Percentiles rank a stretch among this genome's conserved stretches.
These are phyloP conservation scores for Xylaria sp. DNA, from an alignment of 2,329 filamentous ascomycete species.

Conservation along the genomic window DNA sequence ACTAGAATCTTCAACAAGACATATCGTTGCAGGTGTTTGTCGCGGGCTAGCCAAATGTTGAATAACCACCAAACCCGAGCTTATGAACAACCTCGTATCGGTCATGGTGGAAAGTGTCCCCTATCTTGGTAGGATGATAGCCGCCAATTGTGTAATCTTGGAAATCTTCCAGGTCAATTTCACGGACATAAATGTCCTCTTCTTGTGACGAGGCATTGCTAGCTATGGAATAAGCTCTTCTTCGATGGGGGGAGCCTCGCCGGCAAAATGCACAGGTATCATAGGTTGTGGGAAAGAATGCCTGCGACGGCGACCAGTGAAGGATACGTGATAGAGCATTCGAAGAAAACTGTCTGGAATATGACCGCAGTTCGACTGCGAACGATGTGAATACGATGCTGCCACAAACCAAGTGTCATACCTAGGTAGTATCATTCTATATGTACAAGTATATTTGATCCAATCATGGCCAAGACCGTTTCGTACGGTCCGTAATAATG, in stretches of 20 bases:
- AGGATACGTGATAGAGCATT: constrained; percentile 15
- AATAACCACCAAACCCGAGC: constrained; percentile 56
- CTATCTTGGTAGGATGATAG: constrained; percentile 56
- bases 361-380: constrained; percentile 15
- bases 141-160: constrained; percentile 52
- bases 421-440: too few species aligned
- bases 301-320: constrained; percentile 11
- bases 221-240: constrained; percentile 13
- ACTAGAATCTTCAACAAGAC: constrained; percentile 38
- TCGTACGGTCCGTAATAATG: too few species aligned
- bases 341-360: constrained; percentile 18
- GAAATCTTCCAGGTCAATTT: constrained; percentile 25
- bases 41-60: constrained; percentile 58
- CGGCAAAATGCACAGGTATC: constrained; percentile 8
- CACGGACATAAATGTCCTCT: constrained; percentile 9
- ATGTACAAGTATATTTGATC: too few species aligned
- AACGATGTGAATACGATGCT: constrained; percentile 16
- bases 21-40: constrained; percentile 43
- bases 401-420: constrained; percentile 14
- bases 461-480: too few species aligned
- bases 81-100: constrained; percentile 58
- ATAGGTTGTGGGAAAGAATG: constrained; percentile 16
- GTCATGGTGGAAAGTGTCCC: constrained; percentile 53
- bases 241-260: constrained; percentile 6
- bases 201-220: not conserved